Evolutionary conservation across 2,329 filamentous ascomycete species (phyloP).

Genomic region (Colletotrichum truncatum): DNA sequence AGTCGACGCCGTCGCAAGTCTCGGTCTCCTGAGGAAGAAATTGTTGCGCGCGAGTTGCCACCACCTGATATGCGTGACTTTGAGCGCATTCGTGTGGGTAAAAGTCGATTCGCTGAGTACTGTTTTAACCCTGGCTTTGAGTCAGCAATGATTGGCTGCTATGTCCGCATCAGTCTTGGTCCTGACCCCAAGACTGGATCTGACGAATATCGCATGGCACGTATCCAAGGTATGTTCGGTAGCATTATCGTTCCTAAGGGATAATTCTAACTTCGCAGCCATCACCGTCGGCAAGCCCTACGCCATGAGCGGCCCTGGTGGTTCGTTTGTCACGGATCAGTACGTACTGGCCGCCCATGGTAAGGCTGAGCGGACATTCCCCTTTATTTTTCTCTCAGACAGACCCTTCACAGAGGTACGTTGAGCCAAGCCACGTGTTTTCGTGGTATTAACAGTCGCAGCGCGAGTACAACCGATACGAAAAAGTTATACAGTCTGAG

Average conservation of each 20-base stretch:
- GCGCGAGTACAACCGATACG: conserved; percentile 84
- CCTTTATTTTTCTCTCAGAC: conserved; percentile 91
- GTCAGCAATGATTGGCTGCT: conserved; percentile 82
- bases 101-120: conserved; percentile 86
- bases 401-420: conserved; percentile 82
- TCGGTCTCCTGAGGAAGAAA: conserved; percentile 68
- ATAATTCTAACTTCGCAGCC: conserved; percentile 55
- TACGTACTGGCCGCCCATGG: conserved; percentile 86
- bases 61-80: conserved; percentile 82
- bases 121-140: conserved; percentile 96
- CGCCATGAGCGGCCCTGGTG: conserved; percentile 80
- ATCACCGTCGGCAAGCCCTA: conserved; percentile 86
- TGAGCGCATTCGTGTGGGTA: conserved; percentile 83
- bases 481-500: conserved; percentile 77
- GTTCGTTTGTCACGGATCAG: conserved; percentile 83
- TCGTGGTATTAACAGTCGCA: conserved; percentile 43
- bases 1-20: conserved; percentile 55
- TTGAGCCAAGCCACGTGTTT: conserved; percentile 21
- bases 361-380: conserved; percentile 84
- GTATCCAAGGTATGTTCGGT: conserved; percentile 77
- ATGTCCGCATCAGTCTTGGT: conserved; percentile 84
- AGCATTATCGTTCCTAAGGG: background rate
- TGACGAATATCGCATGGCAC: conserved; percentile 86
- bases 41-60: conserved; percentile 73
- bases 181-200: conserved; percentile 76